Evolutionary conservation across 129 eudicot genomes (phyloP).

Genomic region (Escallonia herrerae): DNA sequence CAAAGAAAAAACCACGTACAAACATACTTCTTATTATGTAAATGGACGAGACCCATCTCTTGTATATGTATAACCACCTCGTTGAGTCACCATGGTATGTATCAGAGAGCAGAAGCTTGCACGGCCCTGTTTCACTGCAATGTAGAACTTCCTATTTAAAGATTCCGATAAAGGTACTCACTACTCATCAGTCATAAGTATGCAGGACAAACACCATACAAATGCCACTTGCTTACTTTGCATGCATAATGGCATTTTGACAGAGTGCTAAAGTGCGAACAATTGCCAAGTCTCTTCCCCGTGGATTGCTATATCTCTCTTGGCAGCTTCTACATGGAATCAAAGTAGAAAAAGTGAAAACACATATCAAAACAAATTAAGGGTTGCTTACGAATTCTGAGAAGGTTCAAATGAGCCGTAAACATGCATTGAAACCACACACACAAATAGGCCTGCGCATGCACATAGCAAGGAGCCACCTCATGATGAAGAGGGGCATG

Average conservation of each 20-base stretch:
- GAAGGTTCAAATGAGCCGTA: too few species aligned
- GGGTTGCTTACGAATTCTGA: not conserved
- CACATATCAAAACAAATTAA: not conserved
- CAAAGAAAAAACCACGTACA: not conserved
- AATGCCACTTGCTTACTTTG: constrained; percentile 43
- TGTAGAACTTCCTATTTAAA: not conserved
- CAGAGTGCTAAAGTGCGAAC: constrained; percentile 67
- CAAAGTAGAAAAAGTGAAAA: not conserved
- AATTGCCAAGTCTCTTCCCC: constrained; percentile 81
- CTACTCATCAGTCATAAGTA: not conserved
- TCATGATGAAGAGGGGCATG: too few species aligned
- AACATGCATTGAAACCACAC: too few species aligned
- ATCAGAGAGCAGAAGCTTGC: constrained; percentile 73
- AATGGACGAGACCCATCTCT: constrained; percentile 81
- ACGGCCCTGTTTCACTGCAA: constrained; percentile 52
- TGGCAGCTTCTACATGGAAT: constrained; percentile 50
- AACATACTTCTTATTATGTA: constrained; percentile 57
- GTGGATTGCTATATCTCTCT: constrained; percentile 52
- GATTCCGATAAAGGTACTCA: not conserved
- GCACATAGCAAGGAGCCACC: too few species aligned
- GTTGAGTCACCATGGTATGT: constrained; percentile 83
- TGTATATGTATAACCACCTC: constrained; percentile 63
- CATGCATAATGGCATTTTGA: constrained; percentile 62
- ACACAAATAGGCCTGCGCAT: too few species aligned
- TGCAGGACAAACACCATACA: too few species aligned